Base-by-base conservation (phyloP, 352 stramenopile species). In the Aphanomyces cochlioides region DNA sequence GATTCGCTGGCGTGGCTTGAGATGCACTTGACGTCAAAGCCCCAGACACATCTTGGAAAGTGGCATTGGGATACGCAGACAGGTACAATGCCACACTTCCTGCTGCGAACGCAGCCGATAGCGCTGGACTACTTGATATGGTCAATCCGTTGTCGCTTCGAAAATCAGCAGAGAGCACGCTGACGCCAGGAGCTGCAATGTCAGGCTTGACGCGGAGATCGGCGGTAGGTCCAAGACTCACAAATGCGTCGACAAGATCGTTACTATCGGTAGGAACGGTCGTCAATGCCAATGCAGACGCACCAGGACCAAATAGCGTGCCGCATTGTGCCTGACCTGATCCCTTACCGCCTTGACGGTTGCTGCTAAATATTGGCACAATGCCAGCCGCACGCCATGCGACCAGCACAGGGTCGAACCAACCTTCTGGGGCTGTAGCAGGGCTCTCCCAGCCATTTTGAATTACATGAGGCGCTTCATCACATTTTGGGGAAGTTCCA, bases 261-360 rank as follows among this genome's bases (percentile, higher is more conserved):
- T 47, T 7, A 13, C 77, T 66, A 45, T 72, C 58, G 17, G 90
- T 87, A 0, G 77, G 73, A 40, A 74, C 77, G 38, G 80, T 73
- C 3, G 59, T 65, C 54, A 82, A 76, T 13, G 77, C 19, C 3
- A 74, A 74, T 10, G 40, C 17, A 19, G 77, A 75, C 21, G 74
- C 72, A 13, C 43, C 75, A 12, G 75, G 77, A n/a, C 72, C 73
- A 47, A 58, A 60, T 21, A 70, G 60, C 7, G 77, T 73, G 39
- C 63, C 47, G 47, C 77, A 82, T 3, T 13, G 45, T 6, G 77
- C 63, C 28, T 28, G 28, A 2, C 28, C 28, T 28, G 28, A 28
- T 28, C 28, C 28, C 28, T 28, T 28, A 28, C 28, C 2, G 17
- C 74, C 75, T 6, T 48, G 45, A 63, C 78, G 79, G 19, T 75